phyloP scores from a whole-genome alignment of 305 asterid species.

The Ilex paraguariensis region DNA sequence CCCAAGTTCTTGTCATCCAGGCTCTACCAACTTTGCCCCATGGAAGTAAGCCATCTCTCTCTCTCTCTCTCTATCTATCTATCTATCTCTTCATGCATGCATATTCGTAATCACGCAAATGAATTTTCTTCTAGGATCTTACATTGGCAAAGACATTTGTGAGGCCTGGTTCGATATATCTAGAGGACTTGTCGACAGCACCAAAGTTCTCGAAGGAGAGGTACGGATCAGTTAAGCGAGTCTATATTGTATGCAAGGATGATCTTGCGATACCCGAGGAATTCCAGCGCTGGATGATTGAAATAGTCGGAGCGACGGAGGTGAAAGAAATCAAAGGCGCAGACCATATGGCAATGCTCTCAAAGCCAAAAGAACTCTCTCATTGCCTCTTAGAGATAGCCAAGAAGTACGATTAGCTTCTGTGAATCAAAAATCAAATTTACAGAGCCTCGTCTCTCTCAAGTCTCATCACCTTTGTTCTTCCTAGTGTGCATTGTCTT shows the following conservation, averaged over 20 bases:
- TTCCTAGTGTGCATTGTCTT: too few relatives aligned
- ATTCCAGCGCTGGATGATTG: conserved; percentile 17
- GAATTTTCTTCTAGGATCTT: conserved; percentile 12
- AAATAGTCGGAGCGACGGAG: conserved; percentile 6
- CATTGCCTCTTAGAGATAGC: conserved; percentile 16
- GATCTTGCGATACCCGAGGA: conserved; percentile 6
- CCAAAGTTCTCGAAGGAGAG: conserved; percentile 8
- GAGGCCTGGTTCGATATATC: conserved; percentile 12
- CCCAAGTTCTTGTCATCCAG: conserved; percentile 28
- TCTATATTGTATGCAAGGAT: conserved; percentile 2
- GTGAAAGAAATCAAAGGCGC: conserved; percentile 15
- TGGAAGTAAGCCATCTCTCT: conserved; percentile 24
- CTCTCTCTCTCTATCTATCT: neutral
- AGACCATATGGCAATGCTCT: conserved; percentile 19
- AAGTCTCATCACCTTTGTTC: too few relatives aligned
- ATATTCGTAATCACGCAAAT: neutral
- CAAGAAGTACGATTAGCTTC: neutral
- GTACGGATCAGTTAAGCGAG: conserved; percentile 18
- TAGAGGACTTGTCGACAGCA: conserved; percentile 2
- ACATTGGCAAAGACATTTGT: conserved; percentile 11
- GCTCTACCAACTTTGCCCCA: conserved; percentile 33
- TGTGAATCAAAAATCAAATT: too few relatives aligned
- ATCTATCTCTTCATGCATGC: neutral
- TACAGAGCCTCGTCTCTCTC: too few relatives aligned
- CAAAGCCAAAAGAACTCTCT: conserved; percentile 9